Percentiles rank a stretch among this genome's conserved stretches.
These are phyloP conservation scores for Cladosporium sp. DNA, from an alignment of 2,329 filamentous ascomycete species.

Conservation along the genomic window DNA sequence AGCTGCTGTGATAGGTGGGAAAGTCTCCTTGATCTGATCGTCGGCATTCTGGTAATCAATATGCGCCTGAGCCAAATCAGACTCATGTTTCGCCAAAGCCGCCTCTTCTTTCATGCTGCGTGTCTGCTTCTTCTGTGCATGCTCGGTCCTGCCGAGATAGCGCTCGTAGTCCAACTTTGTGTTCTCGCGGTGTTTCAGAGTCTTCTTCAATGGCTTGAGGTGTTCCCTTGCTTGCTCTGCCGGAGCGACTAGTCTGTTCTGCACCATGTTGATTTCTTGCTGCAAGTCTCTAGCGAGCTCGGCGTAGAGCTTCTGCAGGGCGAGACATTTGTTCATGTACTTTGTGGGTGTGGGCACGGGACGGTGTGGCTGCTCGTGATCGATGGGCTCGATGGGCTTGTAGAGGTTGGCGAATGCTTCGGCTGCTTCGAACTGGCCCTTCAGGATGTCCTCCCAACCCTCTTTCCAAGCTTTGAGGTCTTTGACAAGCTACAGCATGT, in stretches of 20 bases:
- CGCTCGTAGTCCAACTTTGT: conserved; percentile 81
- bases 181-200: conserved; percentile 82
- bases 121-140: conserved; percentile 68
- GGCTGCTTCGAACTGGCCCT: conserved; percentile 65
- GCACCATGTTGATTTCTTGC: conserved; percentile 71
- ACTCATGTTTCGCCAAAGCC: conserved; percentile 69
- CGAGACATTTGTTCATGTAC: conserved; percentile 65
- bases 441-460: conserved; percentile 73
- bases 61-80: conserved; percentile 64
- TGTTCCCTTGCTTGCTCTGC: conserved; percentile 68
- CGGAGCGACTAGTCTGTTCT: conserved; percentile 68
- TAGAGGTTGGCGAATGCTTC: conserved; percentile 73
- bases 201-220: conserved; percentile 74
- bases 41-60: conserved; percentile 76
- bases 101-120: conserved; percentile 73
- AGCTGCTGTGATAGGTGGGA: conserved; percentile 71
- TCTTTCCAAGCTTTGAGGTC: conserved; percentile 76
- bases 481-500: conserved; percentile 65
- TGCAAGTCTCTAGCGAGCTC: conserved; percentile 72
- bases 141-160: conserved; percentile 70
- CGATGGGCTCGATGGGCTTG: conserved; percentile 69
- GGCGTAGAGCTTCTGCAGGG: conserved; percentile 66
- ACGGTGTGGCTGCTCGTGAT: conserved; percentile 53
- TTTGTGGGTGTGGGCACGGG: conserved; percentile 62
- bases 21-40: conserved; percentile 68